Evolutionary conservation across 1,139 yeast species (phyloP).

Genomic region (Kodamaea sp.): DNA sequence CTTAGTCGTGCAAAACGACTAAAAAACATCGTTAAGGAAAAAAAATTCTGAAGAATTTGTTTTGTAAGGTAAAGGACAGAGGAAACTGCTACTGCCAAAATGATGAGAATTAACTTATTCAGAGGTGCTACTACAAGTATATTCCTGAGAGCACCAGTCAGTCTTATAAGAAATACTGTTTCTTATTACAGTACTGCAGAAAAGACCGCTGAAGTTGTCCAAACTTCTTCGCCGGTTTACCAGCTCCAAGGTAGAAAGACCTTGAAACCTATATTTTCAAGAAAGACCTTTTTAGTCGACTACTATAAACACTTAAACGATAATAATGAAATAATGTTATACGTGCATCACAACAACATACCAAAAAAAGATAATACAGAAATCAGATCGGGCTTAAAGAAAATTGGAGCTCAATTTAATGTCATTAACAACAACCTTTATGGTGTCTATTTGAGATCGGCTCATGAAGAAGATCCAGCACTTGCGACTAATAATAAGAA

Average conservation of each 20-base stretch:
- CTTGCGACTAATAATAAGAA: constrained; percentile 48
- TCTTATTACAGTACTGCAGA: background rate
- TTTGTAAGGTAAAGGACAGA: too few relatives aligned
- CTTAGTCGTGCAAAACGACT: too few relatives aligned
- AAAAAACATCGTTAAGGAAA: too few relatives aligned
- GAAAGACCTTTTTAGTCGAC: constrained; percentile 85
- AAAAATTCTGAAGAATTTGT: too few relatives aligned
- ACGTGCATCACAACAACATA: constrained; percentile 81
- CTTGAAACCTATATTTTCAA: constrained; percentile 50
- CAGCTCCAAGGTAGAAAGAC: constrained; percentile 34
- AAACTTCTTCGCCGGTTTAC: constrained; percentile 6
- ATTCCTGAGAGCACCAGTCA: background rate
- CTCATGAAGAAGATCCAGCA: constrained; percentile 72
- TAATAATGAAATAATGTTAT: constrained; percentile 62
- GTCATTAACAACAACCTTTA: constrained; percentile 67
- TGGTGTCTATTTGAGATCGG: constrained; percentile 71
- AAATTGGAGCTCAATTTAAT: constrained; percentile 63
- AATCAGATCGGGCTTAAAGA: constrained; percentile 58
- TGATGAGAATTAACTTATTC: background rate
- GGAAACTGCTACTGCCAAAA: too few relatives aligned
- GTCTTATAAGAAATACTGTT: background rate
- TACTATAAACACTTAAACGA: constrained; percentile 70
- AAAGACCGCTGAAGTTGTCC: background rate
- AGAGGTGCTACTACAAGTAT: background rate
- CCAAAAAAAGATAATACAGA: constrained; percentile 62